These are phyloP conservation scores for Microthyrium microscopicum DNA, from an alignment of 2,329 filamentous ascomycete species.

Conservation along the genomic window DNA sequence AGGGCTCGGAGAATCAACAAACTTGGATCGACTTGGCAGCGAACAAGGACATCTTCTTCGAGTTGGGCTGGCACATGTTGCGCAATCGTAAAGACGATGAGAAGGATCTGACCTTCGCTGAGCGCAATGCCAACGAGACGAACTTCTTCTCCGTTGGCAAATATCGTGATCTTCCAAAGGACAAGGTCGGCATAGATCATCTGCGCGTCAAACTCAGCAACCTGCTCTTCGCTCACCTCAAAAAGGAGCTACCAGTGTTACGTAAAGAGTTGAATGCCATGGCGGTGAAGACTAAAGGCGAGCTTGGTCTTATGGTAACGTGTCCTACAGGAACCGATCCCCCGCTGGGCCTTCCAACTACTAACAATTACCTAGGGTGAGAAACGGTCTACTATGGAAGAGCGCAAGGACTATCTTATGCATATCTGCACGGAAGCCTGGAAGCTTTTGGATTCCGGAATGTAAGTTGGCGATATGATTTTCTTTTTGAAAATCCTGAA, in stretches of 20 bases:
- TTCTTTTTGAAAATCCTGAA: too few relatives aligned
- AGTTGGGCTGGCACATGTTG: conserved; percentile 19
- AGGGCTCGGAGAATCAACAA: conserved; percentile 20
- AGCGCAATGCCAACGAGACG: conserved; percentile 24
- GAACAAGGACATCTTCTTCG: conserved; percentile 10
- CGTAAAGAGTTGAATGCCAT: conserved; percentile 26
- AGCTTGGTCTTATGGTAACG: conserved; percentile 14
- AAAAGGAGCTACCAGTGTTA: conserved; percentile 17
- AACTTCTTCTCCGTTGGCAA: conserved; percentile 18
- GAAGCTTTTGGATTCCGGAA: too few relatives aligned
- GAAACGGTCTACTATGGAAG: too few relatives aligned
- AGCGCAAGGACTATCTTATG: conserved; percentile 13
- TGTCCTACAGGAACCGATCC: too few relatives aligned
- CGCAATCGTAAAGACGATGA: conserved; percentile 13
- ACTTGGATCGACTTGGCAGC: conserved; percentile 13
- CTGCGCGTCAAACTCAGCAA: conserved; percentile 11
- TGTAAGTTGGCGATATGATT: too few relatives aligned
- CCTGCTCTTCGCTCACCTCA: conserved; percentile 26
- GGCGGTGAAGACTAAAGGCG: background rate
- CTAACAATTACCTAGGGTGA: too few relatives aligned
- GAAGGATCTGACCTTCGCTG: conserved; percentile 17
- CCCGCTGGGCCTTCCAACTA: too few relatives aligned
- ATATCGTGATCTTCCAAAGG: background rate
- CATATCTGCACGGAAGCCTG: too few relatives aligned
- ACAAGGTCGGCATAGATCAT: conserved; percentile 2